These are phyloP conservation scores for Nitzschia sp. DNA, from an alignment of 108 stramenopile genomes.

Conservation along the genomic window DNA sequence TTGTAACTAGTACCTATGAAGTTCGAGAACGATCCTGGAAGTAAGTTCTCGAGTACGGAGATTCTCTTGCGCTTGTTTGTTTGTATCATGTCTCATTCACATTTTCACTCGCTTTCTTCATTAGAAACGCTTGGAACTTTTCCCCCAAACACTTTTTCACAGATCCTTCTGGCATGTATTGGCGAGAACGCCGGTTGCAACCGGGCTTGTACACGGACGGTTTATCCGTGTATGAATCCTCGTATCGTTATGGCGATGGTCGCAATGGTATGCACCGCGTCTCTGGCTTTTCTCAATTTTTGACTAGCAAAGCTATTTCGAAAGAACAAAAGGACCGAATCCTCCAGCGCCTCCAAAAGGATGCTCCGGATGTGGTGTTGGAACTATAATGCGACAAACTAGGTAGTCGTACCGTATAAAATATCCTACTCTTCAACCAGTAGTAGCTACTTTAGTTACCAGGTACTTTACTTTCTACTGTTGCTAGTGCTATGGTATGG, in stretches of 20 bases:
- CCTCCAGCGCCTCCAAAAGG: conserved; percentile 61
- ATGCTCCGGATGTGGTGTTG: conserved; percentile 79
- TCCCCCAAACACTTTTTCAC: conserved; percentile 79
- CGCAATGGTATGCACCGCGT: conserved; percentile 80
- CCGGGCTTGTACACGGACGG: conserved; percentile 89
- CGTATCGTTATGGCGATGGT: conserved; percentile 80
- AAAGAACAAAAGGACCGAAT: conserved; percentile 46
- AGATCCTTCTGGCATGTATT: conserved; percentile 79
- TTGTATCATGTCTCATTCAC: too few species aligned
- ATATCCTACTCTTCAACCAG: too few species aligned
- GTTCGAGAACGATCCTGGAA: conserved; percentile 73
- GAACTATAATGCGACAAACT: conserved; percentile 32
- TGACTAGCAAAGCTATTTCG: conserved; percentile 40
- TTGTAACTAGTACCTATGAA: conserved; percentile 57
- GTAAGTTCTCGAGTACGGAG: conserved; percentile 51
- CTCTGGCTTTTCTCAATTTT: conserved; percentile 53
- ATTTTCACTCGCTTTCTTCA: too few species aligned
- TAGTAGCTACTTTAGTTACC: too few species aligned
- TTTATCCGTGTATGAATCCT: conserved; percentile 65
- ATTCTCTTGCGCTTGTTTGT: too few species aligned
- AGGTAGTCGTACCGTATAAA: too few species aligned
- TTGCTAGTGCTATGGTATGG: too few species aligned
- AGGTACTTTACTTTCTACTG: too few species aligned
- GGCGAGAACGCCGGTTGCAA: conserved; percentile 84
- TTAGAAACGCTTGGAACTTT: conserved; percentile 87